A percentile compares a stretch with the other conserved stretches of the same genome.
These are phyloP conservation scores for Pseudocercospora musae DNA, from an alignment of 2,329 filamentous ascomycete species.

Conservation along the genomic window DNA sequence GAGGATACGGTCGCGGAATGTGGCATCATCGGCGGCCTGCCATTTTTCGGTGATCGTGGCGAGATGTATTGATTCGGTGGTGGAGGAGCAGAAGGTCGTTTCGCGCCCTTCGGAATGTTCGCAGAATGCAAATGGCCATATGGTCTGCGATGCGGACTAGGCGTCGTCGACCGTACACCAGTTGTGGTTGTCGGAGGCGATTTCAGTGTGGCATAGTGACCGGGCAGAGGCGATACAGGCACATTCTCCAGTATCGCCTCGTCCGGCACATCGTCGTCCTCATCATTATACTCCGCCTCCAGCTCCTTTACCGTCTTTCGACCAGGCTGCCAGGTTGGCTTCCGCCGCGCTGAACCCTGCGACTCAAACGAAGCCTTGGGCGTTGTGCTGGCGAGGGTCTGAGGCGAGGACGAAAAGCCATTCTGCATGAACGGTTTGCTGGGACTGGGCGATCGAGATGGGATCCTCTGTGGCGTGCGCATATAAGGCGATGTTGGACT, in stretches of 20 bases:
- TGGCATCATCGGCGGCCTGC: constrained; percentile 27
- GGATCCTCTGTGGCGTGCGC: constrained; percentile 16
- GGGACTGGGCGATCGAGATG: constrained; percentile 36
- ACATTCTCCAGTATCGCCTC: constrained; percentile 78
- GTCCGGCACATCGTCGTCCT: constrained; percentile 72
- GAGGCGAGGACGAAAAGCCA: constrained; percentile 18
- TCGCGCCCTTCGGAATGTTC: constrained; percentile 36
- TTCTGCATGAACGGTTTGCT: constrained; percentile 25
- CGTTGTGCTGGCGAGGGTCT: constrained; percentile 20
- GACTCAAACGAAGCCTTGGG: constrained; percentile 25
- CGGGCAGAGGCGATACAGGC: constrained; percentile 64
- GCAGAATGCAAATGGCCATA: constrained; percentile 34
- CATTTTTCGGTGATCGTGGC: constrained; percentile 31
- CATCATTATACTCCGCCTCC: constrained; percentile 76
- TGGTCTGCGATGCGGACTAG: constrained; percentile 35
- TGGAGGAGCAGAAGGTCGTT: constrained; percentile 31
- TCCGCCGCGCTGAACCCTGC: constrained; percentile 16
- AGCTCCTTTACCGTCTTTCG: constrained; percentile 68
- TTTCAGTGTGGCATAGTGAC: constrained; percentile 33
- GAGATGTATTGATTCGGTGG: constrained; percentile 22
- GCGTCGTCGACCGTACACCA: constrained; percentile 29
- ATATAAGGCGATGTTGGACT: constrained; percentile 34
- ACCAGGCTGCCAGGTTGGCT: constrained; percentile 64
- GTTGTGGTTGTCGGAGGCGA: constrained; percentile 14
- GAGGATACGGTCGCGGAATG: constrained; percentile 32